Conservation (phyloP, 768 basidiomycete species). For the Tylopilus rubrobrunneus region DNA sequence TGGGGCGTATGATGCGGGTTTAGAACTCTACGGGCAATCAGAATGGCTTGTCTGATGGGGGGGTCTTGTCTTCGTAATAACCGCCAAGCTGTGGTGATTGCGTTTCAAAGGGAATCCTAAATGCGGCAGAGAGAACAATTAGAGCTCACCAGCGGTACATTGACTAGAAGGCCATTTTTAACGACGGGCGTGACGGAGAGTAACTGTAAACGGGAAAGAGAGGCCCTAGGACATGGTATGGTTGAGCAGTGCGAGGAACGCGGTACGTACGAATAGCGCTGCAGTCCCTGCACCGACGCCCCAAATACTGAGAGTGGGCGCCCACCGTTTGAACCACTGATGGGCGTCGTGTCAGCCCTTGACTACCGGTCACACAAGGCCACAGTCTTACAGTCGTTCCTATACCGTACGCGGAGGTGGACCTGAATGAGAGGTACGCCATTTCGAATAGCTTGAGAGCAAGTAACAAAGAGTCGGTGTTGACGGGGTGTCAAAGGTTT, state of each 20-base stretch:
- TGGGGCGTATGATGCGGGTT: slow-evolving; percentile 4
- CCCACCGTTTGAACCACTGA: slow-evolving; percentile 57
- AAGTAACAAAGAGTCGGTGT: background rate
- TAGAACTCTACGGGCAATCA: slow-evolving; percentile 33
- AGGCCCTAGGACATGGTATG: background rate
- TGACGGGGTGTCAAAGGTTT: background rate
- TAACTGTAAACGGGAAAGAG: slow-evolving; percentile 39
- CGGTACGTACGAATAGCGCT: slow-evolving; percentile 54
- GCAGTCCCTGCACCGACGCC: slow-evolving; percentile 64
- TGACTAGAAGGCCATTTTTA: slow-evolving; percentile 66
- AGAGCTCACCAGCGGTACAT: slow-evolving; percentile 68
- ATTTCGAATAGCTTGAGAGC: slow-evolving; percentile 26
- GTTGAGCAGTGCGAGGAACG: background rate
- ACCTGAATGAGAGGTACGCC: slow-evolving; percentile 40
- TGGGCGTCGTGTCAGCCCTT: background rate
- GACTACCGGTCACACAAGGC: background rate
- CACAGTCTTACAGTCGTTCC: slow-evolving; percentile 36
- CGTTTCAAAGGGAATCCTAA: background rate
- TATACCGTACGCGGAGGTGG: slow-evolving; percentile 36
- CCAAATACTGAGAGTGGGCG: slow-evolving; percentile 62
- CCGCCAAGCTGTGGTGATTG: slow-evolving; percentile 47
- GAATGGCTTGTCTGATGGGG: slow-evolving; percentile 82
- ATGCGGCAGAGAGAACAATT: background rate
- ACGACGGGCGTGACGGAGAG: slow-evolving; percentile 85
- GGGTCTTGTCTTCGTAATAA: slow-evolving; percentile 78